Evolutionary conservation across 2,329 filamentous ascomycete genomes (phyloP).

Genomic region (Penicillium sp.): DNA sequence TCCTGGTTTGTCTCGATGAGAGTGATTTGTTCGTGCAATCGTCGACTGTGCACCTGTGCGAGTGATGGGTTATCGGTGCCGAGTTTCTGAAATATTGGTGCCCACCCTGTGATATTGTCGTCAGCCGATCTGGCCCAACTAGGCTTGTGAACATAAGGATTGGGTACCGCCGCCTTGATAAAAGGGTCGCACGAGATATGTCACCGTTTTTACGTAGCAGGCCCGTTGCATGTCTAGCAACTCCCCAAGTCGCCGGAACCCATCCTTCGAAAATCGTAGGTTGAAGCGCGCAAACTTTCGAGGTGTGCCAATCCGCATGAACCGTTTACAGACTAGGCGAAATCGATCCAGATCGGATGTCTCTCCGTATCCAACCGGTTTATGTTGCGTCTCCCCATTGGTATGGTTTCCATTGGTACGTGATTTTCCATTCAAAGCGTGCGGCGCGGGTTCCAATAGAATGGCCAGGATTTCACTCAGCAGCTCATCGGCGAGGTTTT

Average conservation of each 20-base stretch:
- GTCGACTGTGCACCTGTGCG: constrained; percentile 30
- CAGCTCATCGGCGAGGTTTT: constrained; percentile 39
- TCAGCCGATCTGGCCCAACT: constrained; percentile 18
- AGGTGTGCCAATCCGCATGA: constrained; percentile 42
- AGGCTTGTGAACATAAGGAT: constrained; percentile 2
- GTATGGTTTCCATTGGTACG: constrained; percentile 6
- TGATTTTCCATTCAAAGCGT: constrained; percentile 3
- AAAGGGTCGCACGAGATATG: constrained; percentile 44
- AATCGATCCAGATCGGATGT: constrained; percentile 41
- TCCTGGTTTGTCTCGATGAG: constrained; percentile 56
- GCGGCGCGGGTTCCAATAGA: constrained; percentile 22
- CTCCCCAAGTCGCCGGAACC: constrained; percentile 36
- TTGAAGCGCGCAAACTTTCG: constrained; percentile 40
- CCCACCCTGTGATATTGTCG: constrained; percentile 29
- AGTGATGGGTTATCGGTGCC: constrained; percentile 21
- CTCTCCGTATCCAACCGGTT: constrained; percentile 26
- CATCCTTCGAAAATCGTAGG: constrained; percentile 37
- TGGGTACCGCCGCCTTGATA: constrained; percentile 41
- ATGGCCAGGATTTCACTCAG: constrained; percentile 36
- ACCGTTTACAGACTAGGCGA: constrained; percentile 42
- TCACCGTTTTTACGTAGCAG: constrained; percentile 39
- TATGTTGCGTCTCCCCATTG: constrained; percentile 5
- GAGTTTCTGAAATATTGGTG: constrained; percentile 22
- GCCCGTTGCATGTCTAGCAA: constrained; percentile 39
- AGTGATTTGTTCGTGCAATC: constrained; percentile 41